Evolutionary conservation across 192 early-diverging fungal species (phyloP).

Genomic region (Gaertneriomyces semiglobifer): DNA sequence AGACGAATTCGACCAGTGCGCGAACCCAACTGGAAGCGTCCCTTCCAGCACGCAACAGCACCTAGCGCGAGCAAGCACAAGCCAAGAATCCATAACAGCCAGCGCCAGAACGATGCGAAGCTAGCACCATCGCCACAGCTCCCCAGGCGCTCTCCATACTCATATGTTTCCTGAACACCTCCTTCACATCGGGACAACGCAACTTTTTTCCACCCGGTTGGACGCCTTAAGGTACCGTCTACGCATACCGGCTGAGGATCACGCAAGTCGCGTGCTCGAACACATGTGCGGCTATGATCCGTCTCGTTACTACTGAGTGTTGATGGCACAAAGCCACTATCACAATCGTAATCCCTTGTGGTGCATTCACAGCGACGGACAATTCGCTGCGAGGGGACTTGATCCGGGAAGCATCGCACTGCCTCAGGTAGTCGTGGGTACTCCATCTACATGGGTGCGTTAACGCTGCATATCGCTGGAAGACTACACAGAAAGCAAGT

Average conservation of each 20-base stretch:
- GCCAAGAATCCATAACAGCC: too few relatives aligned
- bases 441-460: conserved; percentile 29
- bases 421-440: conserved; percentile 42
- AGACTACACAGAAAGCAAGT: conserved; percentile 39
- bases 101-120: too few relatives aligned
- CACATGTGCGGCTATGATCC: conserved; percentile 14
- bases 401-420: conserved; percentile 37
- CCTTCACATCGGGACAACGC: conserved; percentile 35
- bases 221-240: conserved; percentile 15
- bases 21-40: too few relatives aligned
- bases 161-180: conserved; percentile 7
- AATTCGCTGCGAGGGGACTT: conserved; percentile 18
- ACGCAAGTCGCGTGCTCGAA: conserved; percentile 6
- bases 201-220: conserved; percentile 31
- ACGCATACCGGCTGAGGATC: conserved; percentile 23
- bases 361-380: conserved; percentile 44
- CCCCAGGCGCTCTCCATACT: too few relatives aligned
- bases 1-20: too few relatives aligned
- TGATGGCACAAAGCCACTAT: conserved; percentile 10
- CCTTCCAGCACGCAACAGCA: too few relatives aligned
- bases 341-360: conserved; percentile 49
- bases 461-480: conserved; percentile 23
- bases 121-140: too few relatives aligned
- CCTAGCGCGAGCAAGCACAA: too few relatives aligned
- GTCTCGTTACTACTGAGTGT: neutral